Evolutionary conservation across 192 early-diverging fungal species (phyloP), one percentile per base, ranked within the genome.

Genomic region (Coemansia sp.): DNA sequence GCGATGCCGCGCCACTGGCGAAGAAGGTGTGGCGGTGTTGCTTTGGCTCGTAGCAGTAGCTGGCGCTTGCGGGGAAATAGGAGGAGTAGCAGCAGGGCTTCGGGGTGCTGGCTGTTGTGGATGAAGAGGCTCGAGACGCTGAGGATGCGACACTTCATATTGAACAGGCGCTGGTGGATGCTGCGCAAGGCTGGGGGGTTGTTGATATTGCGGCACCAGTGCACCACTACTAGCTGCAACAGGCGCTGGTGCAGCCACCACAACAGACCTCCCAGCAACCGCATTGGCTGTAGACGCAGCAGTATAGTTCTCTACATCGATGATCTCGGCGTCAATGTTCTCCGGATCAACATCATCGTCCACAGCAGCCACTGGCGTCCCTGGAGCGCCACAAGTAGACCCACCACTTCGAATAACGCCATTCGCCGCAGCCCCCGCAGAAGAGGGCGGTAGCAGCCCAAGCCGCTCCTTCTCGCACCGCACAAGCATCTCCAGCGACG

Each of bases 391-490:
- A 42, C 2, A 13, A 6, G 7, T 13, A 2, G 40, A 42, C 2
- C 40, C 15, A 13, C 15, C 13, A 6, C 35, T 1, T 37, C 2
- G 0, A 46, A 7, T 0, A 2, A 15, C 43, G 20, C 18, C 43
- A 20, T 16, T 20, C 18, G 15, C 7, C 7, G 43, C 0, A 20
- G 15, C 13, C 7, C 21, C 6, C 0, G 5, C 46, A 49, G 48
- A 26, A 9, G 46, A 25, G 12, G 42, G 34, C 30, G 70, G 66
- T 4, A 65, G 12, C 57, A 65, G 59, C 2, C 75, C 75, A 23
- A 77, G 63, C 1, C 75, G 65, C 49, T 69, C 66, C 59, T 68
- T 53, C 30, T 77, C 75, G 28, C 28, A 37, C 15, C 37, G 42
- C 18, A 72, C 43, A 48, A 68, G 33, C 1, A 34, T 37, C 10